Base-by-base conservation (phyloP, 331 rosid species). In the Erythrophleum ivorense region DNA sequence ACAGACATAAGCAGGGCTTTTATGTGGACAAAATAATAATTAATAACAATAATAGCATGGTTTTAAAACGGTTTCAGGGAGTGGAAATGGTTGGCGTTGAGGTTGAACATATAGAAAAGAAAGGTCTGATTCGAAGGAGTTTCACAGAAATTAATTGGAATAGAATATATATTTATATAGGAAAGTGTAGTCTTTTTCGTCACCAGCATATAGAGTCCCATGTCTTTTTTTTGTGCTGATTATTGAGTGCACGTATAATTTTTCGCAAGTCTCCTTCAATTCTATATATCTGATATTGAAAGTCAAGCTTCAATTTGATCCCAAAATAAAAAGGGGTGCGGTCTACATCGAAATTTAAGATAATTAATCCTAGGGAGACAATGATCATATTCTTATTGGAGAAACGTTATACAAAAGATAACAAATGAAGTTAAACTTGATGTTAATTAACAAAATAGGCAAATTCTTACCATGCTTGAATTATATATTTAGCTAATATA, bases 161-260 rank as follows among this genome's bases (percentile, higher is more conserved):
- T 10, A 62, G 7, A 1, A 21, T 58, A 58, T 19, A 19, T 7
- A n/a, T 24, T 24, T 24, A 24, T 24, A 24, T 24, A 24, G 29
- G 7, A 53, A 14, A 0, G 14, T 15, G 13, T 8, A 33, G 34
- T 83, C 71, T 59, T 14, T 45, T 71, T 72, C 81, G 49, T 24
- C n/a, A 16, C 65, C 48, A 11, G 71, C 24, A 54, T 18, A 77
- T 21, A 24, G 29, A 24, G 29, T 81, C 84, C 71, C 45, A 55
- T 53, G 40, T 81, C 65, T 69, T 45, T 41, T 68, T 81, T 79
- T 73, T 9, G 4, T 59, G 52, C 54, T 36, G 33, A 83, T 76
- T 71, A 83, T 84, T 75, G 79, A 80, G 79, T 74, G 64, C 80
- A 90, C 87, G 90, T 78, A 74, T 78, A 73, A 84, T 73, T 79